These are phyloP conservation scores for Lichtheimia ornata DNA, from an alignment of 371 early-diverging fungal genomes.

Conservation along the genomic window DNA sequence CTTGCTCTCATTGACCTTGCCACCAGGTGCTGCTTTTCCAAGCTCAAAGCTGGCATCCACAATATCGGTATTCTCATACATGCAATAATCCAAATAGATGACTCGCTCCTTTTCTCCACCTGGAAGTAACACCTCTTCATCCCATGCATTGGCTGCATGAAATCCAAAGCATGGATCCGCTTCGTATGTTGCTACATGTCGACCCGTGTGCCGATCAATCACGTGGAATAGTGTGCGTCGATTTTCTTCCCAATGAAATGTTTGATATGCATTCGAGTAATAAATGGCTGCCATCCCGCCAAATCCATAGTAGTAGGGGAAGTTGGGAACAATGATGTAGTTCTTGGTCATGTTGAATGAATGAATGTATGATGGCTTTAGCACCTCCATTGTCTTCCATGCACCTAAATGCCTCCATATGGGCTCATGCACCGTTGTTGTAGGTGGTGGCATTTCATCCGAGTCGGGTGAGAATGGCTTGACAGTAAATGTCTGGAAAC, in stretches of 20 bases:
- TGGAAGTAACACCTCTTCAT: slow-evolving; percentile 41
- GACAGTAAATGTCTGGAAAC: slow-evolving; percentile 38
- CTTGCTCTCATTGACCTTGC: slow-evolving; percentile 17
- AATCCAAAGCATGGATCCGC: slow-evolving; percentile 63
- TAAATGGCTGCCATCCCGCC: slow-evolving; percentile 62
- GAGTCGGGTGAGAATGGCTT: slow-evolving; percentile 29
- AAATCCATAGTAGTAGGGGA: slow-evolving; percentile 60
- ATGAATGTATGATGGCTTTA: slow-evolving; percentile 63
- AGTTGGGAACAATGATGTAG: slow-evolving; percentile 65
- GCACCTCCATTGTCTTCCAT: slow-evolving; percentile 38
- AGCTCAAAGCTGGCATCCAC: slow-evolving; percentile 52
- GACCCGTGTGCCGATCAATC: slow-evolving; percentile 49
- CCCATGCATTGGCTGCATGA: slow-evolving; percentile 65
- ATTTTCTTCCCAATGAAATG: slow-evolving; percentile 58
- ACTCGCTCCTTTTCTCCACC: slow-evolving; percentile 41
- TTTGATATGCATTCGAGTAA: slow-evolving; percentile 57
- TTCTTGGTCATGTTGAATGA: slow-evolving; percentile 63
- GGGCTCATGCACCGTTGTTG: slow-evolving; percentile 34
- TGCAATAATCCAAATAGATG: slow-evolving; percentile 46
- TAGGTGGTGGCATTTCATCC: slow-evolving; percentile 22
- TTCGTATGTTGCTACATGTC: slow-evolving; percentile 65
- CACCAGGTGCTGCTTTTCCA: slow-evolving; percentile 33
- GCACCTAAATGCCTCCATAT: slow-evolving; percentile 48
- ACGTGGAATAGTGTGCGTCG: slow-evolving; percentile 58
- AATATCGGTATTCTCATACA: slow-evolving; percentile 53